Base-by-base conservation (phyloP, 805 yeast species). In the Sporopachydermia lactativora region DNA sequence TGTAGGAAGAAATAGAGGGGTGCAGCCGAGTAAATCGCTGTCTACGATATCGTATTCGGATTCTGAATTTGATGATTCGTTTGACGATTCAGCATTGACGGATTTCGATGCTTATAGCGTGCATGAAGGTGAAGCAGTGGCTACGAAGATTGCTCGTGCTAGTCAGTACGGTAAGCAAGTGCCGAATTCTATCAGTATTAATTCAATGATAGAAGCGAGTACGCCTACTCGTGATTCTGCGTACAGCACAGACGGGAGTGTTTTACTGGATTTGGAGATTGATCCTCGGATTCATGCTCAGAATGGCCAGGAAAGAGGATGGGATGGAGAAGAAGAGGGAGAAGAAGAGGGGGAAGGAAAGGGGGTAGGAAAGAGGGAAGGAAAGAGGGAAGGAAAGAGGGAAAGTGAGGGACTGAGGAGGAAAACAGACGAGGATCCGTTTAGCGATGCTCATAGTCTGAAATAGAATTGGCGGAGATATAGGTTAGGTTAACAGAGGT, bases 151-250 rank as follows among this genome's bases (percentile, higher is more conserved):
- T 24, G 8, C 31, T n/a, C 8, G n/a, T 8, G 31, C 31, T 24
- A 24, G 31, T 24, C 8, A 24, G 31, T 24, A 24, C n/a, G n/a
- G n/a, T n/a, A n/a, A 8, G 31, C 31, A 24, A n/a, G 13, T 8
- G 31, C 31, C 31, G 8, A 24, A n/a, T 24, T 24, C 31, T 11
- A 13, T 19, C 19, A 18, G n/a, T 17, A 37, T 5, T 6, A 43
- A 38, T 36, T 43, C 41, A 24, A 24, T n/a, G n/a, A n/a, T 24
- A 8, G 31, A 24, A 8, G n/a, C 31, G 13, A 24, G n/a, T n/a
- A n/a, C n/a, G n/a, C n/a, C n/a, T 8, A 24, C 31, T n/a, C 8
- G 31, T 8, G 31, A 8, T n/a, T 24, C 31, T n/a, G n/a, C 31
- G 8, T 24, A 8, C 31, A 24, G 31, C 31, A 8, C 31, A 24